These are phyloP conservation scores for Oidiodendron maius DNA, from an alignment of 495 filamentous ascomycete genomes.

Conservation along the genomic window DNA sequence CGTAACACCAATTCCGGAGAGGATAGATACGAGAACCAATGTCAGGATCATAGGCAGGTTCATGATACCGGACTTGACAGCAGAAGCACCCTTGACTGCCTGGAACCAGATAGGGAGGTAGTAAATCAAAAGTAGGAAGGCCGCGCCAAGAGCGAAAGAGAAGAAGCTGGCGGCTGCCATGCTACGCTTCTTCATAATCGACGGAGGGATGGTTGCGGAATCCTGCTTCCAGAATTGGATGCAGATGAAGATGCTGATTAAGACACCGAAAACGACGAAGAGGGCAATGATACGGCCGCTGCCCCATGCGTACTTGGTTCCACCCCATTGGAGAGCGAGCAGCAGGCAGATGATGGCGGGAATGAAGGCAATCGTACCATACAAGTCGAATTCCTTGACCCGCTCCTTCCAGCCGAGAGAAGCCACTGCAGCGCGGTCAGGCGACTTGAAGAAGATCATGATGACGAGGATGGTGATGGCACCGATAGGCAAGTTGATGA, in stretches of 20 bases:
- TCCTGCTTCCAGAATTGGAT: conserved; percentile 63
- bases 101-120: conserved; percentile 82
- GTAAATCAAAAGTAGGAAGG: conserved; percentile 56
- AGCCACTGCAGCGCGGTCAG: conserved; percentile 35
- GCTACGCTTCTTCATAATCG: conserved; percentile 59
- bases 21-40: conserved; percentile 25
- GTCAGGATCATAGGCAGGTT: conserved; percentile 47
- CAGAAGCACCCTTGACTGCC: conserved; percentile 55
- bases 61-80: conserved; percentile 27
- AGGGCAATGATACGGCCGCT: conserved; percentile 63
- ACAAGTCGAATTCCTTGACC: conserved; percentile 35
- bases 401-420: conserved; percentile 17
- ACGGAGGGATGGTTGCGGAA: conserved; percentile 60
- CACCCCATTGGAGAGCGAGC: conserved; percentile 88
- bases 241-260: conserved; percentile 54
- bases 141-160: conserved; percentile 44
- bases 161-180: conserved; percentile 50
- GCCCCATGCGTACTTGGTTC: conserved; percentile 62
- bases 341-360: conserved; percentile 65
- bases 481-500: conserved; percentile 53
- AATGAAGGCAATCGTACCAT: conserved; percentile 37
- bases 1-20: conserved; percentile 27
- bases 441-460: conserved; percentile 42
- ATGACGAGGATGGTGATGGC: conserved; percentile 37
- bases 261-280: conserved; percentile 63